phyloP scores from a whole-genome alignment of 306 rosid species.

The Dalbergia cultrata region DNA sequence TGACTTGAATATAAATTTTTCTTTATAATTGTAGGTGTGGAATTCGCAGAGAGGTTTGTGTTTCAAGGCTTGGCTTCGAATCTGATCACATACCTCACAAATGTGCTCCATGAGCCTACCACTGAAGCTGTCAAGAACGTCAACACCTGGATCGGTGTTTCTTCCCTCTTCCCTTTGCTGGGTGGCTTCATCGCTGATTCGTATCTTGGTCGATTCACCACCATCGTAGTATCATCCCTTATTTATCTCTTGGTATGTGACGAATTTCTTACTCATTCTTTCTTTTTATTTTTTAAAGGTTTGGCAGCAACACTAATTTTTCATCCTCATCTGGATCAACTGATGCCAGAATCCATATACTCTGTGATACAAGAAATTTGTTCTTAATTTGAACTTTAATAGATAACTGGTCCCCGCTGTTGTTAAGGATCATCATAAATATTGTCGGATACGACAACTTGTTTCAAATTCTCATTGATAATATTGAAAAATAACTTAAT shows the following conservation, averaged over 20 bases:
- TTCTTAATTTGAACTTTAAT: too few relatives aligned
- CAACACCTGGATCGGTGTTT: constrained; percentile 59
- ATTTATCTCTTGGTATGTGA: constrained; percentile 49
- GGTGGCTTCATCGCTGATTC: constrained; percentile 65
- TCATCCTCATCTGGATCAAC: too few relatives aligned
- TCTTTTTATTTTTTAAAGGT: too few relatives aligned
- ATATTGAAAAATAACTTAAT: too few relatives aligned
- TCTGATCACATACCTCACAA: constrained; percentile 50
- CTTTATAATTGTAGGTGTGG: constrained; percentile 45
- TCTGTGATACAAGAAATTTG: too few relatives aligned
- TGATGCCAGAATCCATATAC: too few relatives aligned
- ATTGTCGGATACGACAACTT: too few relatives aligned
- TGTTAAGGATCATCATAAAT: too few relatives aligned
- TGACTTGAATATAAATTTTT: background rate
- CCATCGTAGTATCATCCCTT: constrained; percentile 50
- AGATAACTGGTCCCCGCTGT: too few relatives aligned
- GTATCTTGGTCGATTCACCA: constrained; percentile 54
- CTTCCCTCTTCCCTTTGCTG: constrained; percentile 53
- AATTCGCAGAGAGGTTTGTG: constrained; percentile 56
- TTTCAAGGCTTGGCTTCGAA: constrained; percentile 45
- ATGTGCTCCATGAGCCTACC: constrained; percentile 43
- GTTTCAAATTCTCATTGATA: too few relatives aligned
- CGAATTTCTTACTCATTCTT: too few relatives aligned
- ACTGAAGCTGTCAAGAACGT: constrained; percentile 49
- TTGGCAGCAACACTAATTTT: too few relatives aligned